A percentile compares a stretch with the other conserved stretches of the same genome.
These are phyloP conservation scores for Colletotrichum sp. DNA, from an alignment of 2,329 filamentous ascomycete genomes.

Conservation along the genomic window DNA sequence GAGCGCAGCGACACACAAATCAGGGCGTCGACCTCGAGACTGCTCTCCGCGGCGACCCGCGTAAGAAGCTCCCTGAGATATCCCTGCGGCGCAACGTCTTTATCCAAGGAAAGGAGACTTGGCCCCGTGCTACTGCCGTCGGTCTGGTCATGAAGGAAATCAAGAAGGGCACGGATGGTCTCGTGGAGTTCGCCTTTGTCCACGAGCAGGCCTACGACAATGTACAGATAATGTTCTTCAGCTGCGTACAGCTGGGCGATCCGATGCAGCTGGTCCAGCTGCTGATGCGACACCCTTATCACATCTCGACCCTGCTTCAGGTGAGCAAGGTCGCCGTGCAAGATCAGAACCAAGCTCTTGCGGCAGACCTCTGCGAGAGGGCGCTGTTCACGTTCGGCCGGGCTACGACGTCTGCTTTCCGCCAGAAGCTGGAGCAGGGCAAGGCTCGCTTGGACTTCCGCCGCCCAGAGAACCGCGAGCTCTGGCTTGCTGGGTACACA, in stretches of 20 bases:
- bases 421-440: slow-evolving; percentile 75
- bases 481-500: slow-evolving; percentile 88
- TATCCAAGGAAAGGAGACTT: slow-evolving; percentile 84
- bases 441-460: slow-evolving; percentile 81
- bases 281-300: slow-evolving; percentile 69
- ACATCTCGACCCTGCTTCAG: slow-evolving; percentile 91
- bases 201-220: slow-evolving; percentile 77
- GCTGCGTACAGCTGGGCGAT: slow-evolving; percentile 81
- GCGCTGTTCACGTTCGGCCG: slow-evolving; percentile 94
- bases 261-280: slow-evolving; percentile 82
- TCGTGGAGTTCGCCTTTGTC: slow-evolving; percentile 76
- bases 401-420: slow-evolving; percentile 83
- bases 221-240: slow-evolving; percentile 78
- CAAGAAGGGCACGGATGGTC: slow-evolving; percentile 50
- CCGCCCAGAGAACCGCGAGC: slow-evolving; percentile 86
- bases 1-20: slow-evolving; percentile 38
- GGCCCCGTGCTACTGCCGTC: slow-evolving; percentile 79
- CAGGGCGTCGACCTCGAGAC: slow-evolving; percentile 64
- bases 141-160: slow-evolving; percentile 81
- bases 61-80: slow-evolving; percentile 71
- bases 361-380: slow-evolving; percentile 86
- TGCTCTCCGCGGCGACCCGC: slow-evolving; percentile 58
- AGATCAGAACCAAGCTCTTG: slow-evolving; percentile 84
- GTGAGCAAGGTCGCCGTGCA: slow-evolving; percentile 92
- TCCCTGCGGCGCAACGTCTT: slow-evolving; percentile 81